phyloP scores from a whole-genome alignment of 2,329 filamentous ascomycete species.

The Alternaria triticina region DNA sequence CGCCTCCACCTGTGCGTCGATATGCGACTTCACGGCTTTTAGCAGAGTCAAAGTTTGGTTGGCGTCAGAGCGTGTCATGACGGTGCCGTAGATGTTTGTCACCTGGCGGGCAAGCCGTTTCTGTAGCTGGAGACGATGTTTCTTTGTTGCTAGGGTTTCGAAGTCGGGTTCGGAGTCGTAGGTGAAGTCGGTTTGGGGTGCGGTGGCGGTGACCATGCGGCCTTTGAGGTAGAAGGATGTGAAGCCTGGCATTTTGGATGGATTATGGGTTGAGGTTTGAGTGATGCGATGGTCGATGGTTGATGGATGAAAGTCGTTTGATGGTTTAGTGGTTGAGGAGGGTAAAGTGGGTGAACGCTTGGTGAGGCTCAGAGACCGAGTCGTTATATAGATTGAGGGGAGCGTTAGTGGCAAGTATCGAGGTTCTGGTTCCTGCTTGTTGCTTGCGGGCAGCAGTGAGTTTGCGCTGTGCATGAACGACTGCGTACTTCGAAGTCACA shows the following conservation, averaged over 20 bases:
- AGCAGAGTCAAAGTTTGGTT: not conserved
- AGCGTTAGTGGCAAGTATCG: not conserved
- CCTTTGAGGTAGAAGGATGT: not conserved
- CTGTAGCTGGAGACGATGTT: not conserved
- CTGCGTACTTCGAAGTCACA: not conserved
- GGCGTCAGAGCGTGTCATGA: not conserved
- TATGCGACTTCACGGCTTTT: not conserved
- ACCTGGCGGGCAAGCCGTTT: not conserved
- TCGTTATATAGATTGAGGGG: not conserved
- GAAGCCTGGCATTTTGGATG: constrained; percentile 3
- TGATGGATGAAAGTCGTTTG: not conserved
- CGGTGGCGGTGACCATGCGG: not conserved
- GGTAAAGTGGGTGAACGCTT: not conserved
- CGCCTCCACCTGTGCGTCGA: not conserved
- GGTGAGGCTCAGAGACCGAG: not conserved
- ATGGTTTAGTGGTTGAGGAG: not conserved
- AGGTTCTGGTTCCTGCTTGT: not conserved
- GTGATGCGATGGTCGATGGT: not conserved
- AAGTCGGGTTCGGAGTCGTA: not conserved
- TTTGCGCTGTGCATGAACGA: not conserved
- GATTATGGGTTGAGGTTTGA: not conserved
- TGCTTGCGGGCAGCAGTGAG: not conserved
- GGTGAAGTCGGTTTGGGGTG: not conserved
- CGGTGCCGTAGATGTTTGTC: not conserved
- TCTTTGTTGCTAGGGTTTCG: not conserved